These are phyloP conservation scores for Monilinia fructicola DNA, from an alignment of 2,329 filamentous ascomycete genomes.

Conservation along the genomic window DNA sequence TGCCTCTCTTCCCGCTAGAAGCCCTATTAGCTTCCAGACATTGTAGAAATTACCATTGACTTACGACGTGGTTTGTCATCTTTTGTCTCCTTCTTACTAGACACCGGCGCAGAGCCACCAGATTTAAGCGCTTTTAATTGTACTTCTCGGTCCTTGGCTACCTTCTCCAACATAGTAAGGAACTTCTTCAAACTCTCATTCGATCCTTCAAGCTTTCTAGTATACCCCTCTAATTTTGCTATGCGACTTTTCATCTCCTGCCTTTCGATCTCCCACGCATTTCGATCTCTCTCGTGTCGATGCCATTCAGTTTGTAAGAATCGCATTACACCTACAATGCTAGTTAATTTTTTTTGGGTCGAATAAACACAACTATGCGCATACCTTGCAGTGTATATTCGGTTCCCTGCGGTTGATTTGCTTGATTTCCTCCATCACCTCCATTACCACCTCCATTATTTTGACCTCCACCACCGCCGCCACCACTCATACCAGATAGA, in stretches of 20 bases:
- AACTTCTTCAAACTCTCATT: slow-evolving; percentile 90
- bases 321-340: slow-evolving; percentile 90
- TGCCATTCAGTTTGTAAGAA: slow-evolving; percentile 99
- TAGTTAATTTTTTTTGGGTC: neutral
- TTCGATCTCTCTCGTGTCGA: slow-evolving; percentile 93
- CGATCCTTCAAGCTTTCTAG: slow-evolving; percentile 79
- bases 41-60: slow-evolving; percentile 32
- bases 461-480: slow-evolving; percentile 37
- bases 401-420: slow-evolving; percentile 57
- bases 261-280: slow-evolving; percentile 98
- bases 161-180: slow-evolving; percentile 83
- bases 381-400: slow-evolving; percentile 72
- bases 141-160: slow-evolving; percentile 80
- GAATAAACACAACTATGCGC: slow-evolving; percentile 3
- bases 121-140: slow-evolving; percentile 57
- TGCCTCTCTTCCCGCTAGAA: slow-evolving; percentile 26
- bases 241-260: slow-evolving; percentile 99
- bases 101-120: slow-evolving; percentile 45
- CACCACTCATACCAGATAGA: slow-evolving; percentile 51
- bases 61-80: slow-evolving; percentile 59
- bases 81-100: slow-evolving; percentile 48
- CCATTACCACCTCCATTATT: slow-evolving; percentile 37
- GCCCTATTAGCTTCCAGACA: slow-evolving; percentile 16
- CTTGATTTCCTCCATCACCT: slow-evolving; percentile 32
- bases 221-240: slow-evolving; percentile 87